A percentile compares a stretch with the other conserved stretches of the same genome.
Evolutionary conservation across 139 green algal species (phyloP).

Genomic region (Yamagishiella unicocca): DNA sequence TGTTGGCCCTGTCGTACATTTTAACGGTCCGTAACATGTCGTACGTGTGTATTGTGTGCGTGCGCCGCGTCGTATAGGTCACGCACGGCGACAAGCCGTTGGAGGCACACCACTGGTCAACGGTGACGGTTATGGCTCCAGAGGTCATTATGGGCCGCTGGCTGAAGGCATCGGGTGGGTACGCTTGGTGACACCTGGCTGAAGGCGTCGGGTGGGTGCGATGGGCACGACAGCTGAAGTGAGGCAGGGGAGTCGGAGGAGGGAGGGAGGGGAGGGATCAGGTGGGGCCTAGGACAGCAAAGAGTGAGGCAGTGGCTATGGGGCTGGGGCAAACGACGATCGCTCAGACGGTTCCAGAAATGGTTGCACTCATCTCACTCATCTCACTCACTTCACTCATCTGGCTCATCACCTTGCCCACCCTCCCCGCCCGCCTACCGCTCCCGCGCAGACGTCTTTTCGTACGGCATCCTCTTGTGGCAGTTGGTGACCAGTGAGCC

Average conservation of each 20-base stretch:
- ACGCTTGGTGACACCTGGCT: too few relatives aligned
- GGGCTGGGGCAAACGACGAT: too few relatives aligned
- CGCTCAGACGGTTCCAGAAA: too few relatives aligned
- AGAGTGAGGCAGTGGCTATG: too few relatives aligned
- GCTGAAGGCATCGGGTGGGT: conserved; percentile 10
- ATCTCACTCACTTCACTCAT: too few relatives aligned
- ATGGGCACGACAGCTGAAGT: background rate
- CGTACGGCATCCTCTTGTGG: conserved; percentile 40
- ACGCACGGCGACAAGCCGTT: conserved; percentile 13
- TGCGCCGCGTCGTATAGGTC: too few relatives aligned
- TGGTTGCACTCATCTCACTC: too few relatives aligned
- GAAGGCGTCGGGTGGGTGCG: background rate
- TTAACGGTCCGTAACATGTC: too few relatives aligned
- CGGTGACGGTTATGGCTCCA: conserved; percentile 26
- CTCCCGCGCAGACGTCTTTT: conserved; percentile 23
- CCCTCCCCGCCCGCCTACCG: background rate
- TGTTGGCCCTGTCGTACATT: too few relatives aligned
- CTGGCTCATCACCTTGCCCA: background rate
- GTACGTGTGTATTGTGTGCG: background rate
- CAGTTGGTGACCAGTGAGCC: conserved; percentile 21
- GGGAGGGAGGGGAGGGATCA: background rate
- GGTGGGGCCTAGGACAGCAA: too few relatives aligned
- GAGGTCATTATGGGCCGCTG: conserved; percentile 35
- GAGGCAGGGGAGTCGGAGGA: background rate
- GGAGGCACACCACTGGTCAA: conserved; percentile 19